Evolutionary conservation across 495 filamentous ascomycete species (phyloP), one percentile per base, ranked within the genome.

Genomic region (Trichocladium uniseriatum): DNA sequence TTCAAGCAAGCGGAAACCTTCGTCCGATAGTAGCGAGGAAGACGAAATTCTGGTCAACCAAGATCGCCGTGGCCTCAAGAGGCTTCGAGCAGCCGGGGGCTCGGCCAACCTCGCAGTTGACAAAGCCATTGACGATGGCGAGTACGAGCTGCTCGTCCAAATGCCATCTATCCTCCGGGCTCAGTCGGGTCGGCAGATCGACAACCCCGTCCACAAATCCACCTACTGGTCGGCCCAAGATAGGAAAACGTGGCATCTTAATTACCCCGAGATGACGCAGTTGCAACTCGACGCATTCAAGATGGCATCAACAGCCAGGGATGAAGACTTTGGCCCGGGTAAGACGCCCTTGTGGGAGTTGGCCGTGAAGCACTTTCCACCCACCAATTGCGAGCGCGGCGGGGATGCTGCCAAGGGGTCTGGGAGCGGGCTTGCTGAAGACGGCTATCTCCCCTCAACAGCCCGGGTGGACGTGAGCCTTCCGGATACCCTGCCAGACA

Each of bases 211-310:
- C 9, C 63, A 69, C 38, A 71, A 76, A 38, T 68, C 64, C n/a
- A 61, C 62, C 2, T 79, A 69, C 48, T 79, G 75, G 75, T 61
- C 66, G 39, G 66, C 66, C 14, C 56, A 60, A n/a, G 69, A 79
- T 47, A 63, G 58, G 52, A 62, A 45, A 31, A 75, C 73, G 1
- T 73, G 71, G 66, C 75, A 79, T 48, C 57, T 75, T 14, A 49
- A 67, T 28, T 79, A 79, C 49, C 76, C 76, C 2, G 69, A 72
- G 48, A 79, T 79, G 75, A 74, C 67, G 2, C 63, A 68, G 49
- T 64, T 72, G 10, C 72, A 79, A 31, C 68, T 66, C 16, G 62
- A 67, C 20, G 70, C 66, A 0, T 76, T 74, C 53, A 57, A 67
- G 43, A 28, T 49, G 5, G 70, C 67, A 15, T 73, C 74, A 1